Percentiles rank a stretch among this genome's conserved stretches.
These are phyloP conservation scores for Ophiocordyceps australis DNA, from an alignment of 2,329 filamentous ascomycete species.

Conservation along the genomic window DNA sequence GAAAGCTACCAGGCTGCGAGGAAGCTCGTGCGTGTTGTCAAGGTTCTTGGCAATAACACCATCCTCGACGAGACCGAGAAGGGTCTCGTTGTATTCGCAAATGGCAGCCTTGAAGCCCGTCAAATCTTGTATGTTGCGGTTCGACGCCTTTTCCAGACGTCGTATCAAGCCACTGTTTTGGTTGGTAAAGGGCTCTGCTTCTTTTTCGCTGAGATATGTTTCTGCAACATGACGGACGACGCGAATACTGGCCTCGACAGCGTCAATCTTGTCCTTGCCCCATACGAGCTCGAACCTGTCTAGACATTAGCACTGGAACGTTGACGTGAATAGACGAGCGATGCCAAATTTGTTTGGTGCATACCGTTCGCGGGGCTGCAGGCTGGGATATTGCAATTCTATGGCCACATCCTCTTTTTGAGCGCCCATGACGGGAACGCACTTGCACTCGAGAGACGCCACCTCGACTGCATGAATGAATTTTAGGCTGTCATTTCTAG, in stretches of 20 bases:
- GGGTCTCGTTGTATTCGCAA: constrained; percentile 55
- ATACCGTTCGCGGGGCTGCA: constrained; percentile 48
- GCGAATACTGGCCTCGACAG: constrained; percentile 53
- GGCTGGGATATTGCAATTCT: constrained; percentile 70
- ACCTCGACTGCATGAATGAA: constrained; percentile 43
- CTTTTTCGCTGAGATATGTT: constrained; percentile 58
- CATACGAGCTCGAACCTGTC: constrained; percentile 44
- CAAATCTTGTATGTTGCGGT: constrained; percentile 43
- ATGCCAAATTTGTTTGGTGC: constrained; percentile 3
- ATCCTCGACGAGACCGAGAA: constrained; percentile 46
- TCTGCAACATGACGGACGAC: constrained; percentile 53
- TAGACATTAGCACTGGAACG: not conserved
- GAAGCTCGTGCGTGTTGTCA: constrained; percentile 47
- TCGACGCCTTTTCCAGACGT: constrained; percentile 56
- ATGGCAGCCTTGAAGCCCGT: constrained; percentile 57
- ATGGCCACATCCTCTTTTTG: constrained; percentile 38
- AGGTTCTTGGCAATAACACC: constrained; percentile 59
- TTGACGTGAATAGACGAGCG: too few relatives aligned
- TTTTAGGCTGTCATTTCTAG: constrained; percentile 18
- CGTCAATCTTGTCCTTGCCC: constrained; percentile 64
- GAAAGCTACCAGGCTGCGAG: constrained; percentile 55
- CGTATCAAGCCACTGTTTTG: constrained; percentile 58
- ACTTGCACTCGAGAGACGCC: constrained; percentile 29
- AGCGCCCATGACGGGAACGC: constrained; percentile 28
- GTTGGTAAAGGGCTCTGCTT: constrained; percentile 50